These are phyloP conservation scores for Stenocarpella maydis DNA, from an alignment of 2,329 filamentous ascomycete genomes.

Conservation along the genomic window DNA sequence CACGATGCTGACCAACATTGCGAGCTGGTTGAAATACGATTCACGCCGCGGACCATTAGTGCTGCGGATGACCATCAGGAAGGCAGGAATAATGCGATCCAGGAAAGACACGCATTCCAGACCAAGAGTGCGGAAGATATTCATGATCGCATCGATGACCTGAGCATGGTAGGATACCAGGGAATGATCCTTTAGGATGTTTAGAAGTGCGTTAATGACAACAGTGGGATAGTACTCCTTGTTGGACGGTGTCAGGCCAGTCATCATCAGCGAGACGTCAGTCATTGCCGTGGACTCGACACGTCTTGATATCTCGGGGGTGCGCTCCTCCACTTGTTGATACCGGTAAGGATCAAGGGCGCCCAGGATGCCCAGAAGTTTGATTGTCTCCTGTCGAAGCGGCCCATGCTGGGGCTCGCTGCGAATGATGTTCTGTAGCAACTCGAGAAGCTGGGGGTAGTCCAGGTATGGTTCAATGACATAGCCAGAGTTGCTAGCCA, in stretches of 20 bases:
- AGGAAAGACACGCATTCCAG: slow-evolving; percentile 96
- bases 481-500: slow-evolving; percentile 96
- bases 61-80: slow-evolving; percentile 86
- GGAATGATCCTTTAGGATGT: slow-evolving; percentile 90
- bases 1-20: slow-evolving; percentile 92
- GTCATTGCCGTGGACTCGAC: slow-evolving; percentile 74
- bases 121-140: slow-evolving; percentile 95
- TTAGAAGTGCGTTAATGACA: slow-evolving; percentile 93
- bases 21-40: slow-evolving; percentile 97
- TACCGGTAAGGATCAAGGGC: slow-evolving; percentile 96
- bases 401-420: slow-evolving; percentile 85
- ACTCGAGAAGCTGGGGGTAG: slow-evolving; percentile 90
- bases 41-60: slow-evolving; percentile 82
- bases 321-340: slow-evolving; percentile 90
- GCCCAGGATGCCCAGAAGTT: slow-evolving; percentile 93
- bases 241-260: slow-evolving; percentile 91
- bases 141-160: slow-evolving; percentile 98
- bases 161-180: slow-evolving; percentile 89
- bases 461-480: slow-evolving; percentile 96
- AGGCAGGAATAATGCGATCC: slow-evolving; percentile 92
- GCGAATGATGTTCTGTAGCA: slow-evolving; percentile 93
- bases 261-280: slow-evolving; percentile 98
- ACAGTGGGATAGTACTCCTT: slow-evolving; percentile 99
- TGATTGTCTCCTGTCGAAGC: slow-evolving; percentile 92
- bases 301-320: slow-evolving; percentile 78